Evolutionary conservation across 2,329 filamentous ascomycete genomes (phyloP), one percentile per base, ranked within the genome.

Genomic region (Diaporthe citrichinensis): DNA sequence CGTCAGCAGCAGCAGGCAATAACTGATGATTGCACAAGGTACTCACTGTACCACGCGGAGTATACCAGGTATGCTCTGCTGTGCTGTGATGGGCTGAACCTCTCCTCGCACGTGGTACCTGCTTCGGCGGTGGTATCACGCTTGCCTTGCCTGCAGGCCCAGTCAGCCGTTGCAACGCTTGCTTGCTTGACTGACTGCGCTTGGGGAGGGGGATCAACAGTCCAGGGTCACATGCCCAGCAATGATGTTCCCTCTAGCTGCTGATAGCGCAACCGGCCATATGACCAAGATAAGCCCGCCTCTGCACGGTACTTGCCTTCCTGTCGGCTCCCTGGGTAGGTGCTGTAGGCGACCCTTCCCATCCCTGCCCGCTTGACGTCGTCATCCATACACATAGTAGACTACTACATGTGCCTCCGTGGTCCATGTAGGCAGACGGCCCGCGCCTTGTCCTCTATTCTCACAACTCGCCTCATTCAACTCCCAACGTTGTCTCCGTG

Each of bases 351-450:
- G 34, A 53, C 65, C 46, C 31, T 68, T 25, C 8, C 31, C 65
- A 69, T 69, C 65, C 65, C 65, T 69, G 65, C 49, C 34, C 14
- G 34, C 23, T 69, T 55, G 65, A 69, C 65, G 65, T 69, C 65
- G 65, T 69, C 65, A 69, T 69, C 49, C 65, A 69, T 67, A 67
- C 62, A 67, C 20, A 46, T 46, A 15, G 36, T 41, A 62, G 36
- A 62, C 58, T 67, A 34, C 62, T 68, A 36, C 62, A 68, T 68
- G 62, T 68, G 62, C 62, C 44, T 68, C 62, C 31, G 31, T 12
- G 12, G 41, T 49, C 41, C 61, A 49, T 53, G 65, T 25, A 53
- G 65, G 46, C 65, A 39, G 65, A 53, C 65, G 23, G 34, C 46
- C 65, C 31, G 46, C 65, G 65, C 17, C 65, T 53, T 25, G 46